Percentiles rank a stretch among this genome's conserved stretches.
phyloP scores from a whole-genome alignment of 768 basidiomycete genomes.

The Tricholoma terreum region DNA sequence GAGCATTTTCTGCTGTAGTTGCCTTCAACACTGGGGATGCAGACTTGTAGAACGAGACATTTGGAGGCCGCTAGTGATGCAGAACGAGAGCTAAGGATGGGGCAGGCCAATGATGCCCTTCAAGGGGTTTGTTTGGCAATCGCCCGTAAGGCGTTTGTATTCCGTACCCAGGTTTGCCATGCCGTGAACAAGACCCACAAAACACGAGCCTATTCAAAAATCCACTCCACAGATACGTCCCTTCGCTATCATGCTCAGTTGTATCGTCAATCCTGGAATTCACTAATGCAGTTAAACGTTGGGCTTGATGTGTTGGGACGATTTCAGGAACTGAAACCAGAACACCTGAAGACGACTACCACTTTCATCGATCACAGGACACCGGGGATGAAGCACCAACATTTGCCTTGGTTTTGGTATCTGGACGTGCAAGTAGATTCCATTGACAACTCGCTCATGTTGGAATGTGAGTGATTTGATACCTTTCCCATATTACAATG shows the following conservation, averaged over 20 bases:
- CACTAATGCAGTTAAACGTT: too few relatives aligned
- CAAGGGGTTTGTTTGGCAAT: too few relatives aligned
- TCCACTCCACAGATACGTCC: not conserved
- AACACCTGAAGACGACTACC: not conserved
- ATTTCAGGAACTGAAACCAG: not conserved
- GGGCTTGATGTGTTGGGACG: not conserved
- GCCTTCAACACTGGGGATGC: too few relatives aligned
- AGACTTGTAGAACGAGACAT: too few relatives aligned
- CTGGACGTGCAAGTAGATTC: not conserved
- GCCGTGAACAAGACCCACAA: not conserved
- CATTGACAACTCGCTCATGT: not conserved
- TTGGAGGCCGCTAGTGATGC: too few relatives aligned
- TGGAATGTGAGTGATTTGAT: not conserved
- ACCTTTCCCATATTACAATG: not conserved
- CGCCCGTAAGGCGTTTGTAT: too few relatives aligned
- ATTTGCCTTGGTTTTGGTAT: too few relatives aligned
- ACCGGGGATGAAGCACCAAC: not conserved
- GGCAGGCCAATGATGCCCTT: too few relatives aligned
- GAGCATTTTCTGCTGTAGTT: too few relatives aligned
- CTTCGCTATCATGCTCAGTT: not conserved
- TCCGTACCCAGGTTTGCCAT: not conserved
- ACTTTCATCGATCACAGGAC: not conserved
- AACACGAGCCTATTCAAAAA: not conserved
- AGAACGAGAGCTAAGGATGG: too few relatives aligned
- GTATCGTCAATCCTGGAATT: not conserved